Conservation (phyloP, 345 rosid genomes). For the Syzygium aqueum region DNA sequence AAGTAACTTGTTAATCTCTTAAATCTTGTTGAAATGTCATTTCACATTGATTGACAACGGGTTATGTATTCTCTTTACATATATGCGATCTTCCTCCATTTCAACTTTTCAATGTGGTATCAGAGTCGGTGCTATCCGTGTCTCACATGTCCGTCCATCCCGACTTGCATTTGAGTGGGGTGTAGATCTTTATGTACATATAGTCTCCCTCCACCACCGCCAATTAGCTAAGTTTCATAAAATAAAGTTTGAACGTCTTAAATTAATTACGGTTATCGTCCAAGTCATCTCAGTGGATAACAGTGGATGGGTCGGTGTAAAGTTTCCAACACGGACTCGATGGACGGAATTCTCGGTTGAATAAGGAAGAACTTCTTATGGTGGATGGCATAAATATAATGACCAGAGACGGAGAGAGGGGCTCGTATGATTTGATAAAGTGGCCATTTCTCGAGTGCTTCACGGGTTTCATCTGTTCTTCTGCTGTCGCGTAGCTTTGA, state of each 20-base stretch:
- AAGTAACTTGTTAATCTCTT: background rate
- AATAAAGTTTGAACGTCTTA: background rate
- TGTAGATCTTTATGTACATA: background rate
- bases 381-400: background rate
- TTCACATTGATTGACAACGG: background rate
- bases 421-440: background rate
- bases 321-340: background rate
- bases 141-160: background rate
- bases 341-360: background rate
- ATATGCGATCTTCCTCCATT: fast-evolving
- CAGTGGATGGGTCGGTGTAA: background rate
- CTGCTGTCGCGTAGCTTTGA: background rate
- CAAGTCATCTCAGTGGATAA: background rate
- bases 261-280: background rate
- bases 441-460: background rate
- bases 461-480: background rate
- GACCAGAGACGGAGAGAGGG: background rate
- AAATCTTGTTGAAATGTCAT: background rate
- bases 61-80: fast-evolving
- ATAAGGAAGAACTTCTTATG: background rate
- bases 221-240: background rate
- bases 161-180: fast-evolving
- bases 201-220: too few relatives aligned
- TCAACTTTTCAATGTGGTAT: fast-evolving
- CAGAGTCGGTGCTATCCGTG: fast-evolving